Evolutionary conservation across 2,329 filamentous ascomycete species (phyloP), one percentile per base, ranked within the genome.

Genomic region (Corniculantispora saksenae): DNA sequence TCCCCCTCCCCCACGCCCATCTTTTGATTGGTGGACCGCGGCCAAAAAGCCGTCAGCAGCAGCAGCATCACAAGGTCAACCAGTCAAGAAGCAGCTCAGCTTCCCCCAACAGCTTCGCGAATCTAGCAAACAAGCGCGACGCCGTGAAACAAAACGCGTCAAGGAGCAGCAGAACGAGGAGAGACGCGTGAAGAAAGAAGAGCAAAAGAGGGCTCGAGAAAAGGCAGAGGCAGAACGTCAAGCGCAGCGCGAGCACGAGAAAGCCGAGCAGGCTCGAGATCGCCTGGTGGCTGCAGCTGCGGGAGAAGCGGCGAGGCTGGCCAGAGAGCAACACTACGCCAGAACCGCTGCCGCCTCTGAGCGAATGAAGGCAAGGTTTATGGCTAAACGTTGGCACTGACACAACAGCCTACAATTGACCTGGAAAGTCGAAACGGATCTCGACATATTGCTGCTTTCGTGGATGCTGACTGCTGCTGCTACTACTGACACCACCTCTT

Each of bases 21-120:
- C 70, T 29, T 78, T 76, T 73, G 74, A 77, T 73, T 77, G 76
- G 76, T 77, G 69, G 71, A 57, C 50, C 63, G 66, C 68, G 67
- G 5, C 50, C 40, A 67, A 65, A 65, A 60, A 70, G 56, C 64
- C 63, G 6, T 47, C 57, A 25, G 43, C 60, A 32, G 48, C 66
- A 66, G 32, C 27, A 40, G 53, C n/a, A 55, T 63, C 35, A 55
- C 4, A 50, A 38, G 38, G n/a, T 25, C 29, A 43, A n/a, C n/a
- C 35, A 5, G n/a, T 17, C 15, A 53, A 56, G 21, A 63, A 51
- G 21, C 47, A 9, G 21, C 35, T 51, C 17, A 50, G 40, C 29
- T 7, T 63, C 25, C 29, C 53, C 19, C 48, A 63, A 43, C 53
- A 32, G 23, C 53, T 63, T 1, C 1, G 10, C 12, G 10, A 29